These are phyloP conservation scores for Beauveria brongniartii DNA, from an alignment of 2,329 filamentous ascomycete species.

Conservation along the genomic window DNA sequence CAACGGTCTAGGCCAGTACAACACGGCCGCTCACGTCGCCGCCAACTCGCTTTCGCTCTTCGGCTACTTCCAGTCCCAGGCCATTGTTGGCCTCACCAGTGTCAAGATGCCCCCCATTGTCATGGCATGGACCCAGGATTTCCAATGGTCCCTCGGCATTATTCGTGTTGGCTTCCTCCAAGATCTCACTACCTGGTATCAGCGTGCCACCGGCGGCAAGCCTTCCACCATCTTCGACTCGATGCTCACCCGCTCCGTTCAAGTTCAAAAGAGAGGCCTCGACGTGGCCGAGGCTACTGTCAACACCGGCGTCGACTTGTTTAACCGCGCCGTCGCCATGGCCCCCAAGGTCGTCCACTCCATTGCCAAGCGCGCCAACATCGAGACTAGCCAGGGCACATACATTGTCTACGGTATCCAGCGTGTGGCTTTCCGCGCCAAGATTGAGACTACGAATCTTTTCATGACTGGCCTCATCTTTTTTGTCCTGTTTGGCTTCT, in stretches of 20 bases:
- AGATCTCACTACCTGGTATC: slow-evolving; percentile 87
- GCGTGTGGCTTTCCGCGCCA: slow-evolving; percentile 77
- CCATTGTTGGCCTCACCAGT: slow-evolving; percentile 78
- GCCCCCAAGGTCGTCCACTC: slow-evolving; percentile 28
- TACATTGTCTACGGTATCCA: slow-evolving; percentile 73
- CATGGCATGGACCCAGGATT: slow-evolving; percentile 90
- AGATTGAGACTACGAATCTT: slow-evolving; percentile 84
- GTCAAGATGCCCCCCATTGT: slow-evolving; percentile 82
- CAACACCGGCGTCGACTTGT: slow-evolving; percentile 32
- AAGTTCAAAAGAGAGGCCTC: slow-evolving; percentile 59
- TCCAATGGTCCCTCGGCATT: slow-evolving; percentile 97
- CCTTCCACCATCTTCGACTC: slow-evolving; percentile 74
- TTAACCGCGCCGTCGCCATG: slow-evolving; percentile 48
- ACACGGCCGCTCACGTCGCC: slow-evolving; percentile 89
- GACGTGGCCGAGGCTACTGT: slow-evolving; percentile 20
- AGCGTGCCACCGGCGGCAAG: slow-evolving; percentile 81
- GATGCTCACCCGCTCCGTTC: slow-evolving; percentile 66
- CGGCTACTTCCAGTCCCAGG: slow-evolving; percentile 89
- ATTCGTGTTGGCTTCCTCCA: slow-evolving; percentile 81
- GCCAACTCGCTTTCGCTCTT: slow-evolving; percentile 89
- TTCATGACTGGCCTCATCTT: slow-evolving; percentile 89
- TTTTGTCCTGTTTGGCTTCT: slow-evolving; percentile 74
- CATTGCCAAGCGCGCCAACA: slow-evolving; percentile 46
- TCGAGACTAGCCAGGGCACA: slow-evolving; percentile 44
- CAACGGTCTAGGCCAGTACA: slow-evolving; percentile 84